Base-by-base conservation (phyloP, 2,329 filamentous ascomycete genomes). In the Aspergillus nomiae region DNA sequence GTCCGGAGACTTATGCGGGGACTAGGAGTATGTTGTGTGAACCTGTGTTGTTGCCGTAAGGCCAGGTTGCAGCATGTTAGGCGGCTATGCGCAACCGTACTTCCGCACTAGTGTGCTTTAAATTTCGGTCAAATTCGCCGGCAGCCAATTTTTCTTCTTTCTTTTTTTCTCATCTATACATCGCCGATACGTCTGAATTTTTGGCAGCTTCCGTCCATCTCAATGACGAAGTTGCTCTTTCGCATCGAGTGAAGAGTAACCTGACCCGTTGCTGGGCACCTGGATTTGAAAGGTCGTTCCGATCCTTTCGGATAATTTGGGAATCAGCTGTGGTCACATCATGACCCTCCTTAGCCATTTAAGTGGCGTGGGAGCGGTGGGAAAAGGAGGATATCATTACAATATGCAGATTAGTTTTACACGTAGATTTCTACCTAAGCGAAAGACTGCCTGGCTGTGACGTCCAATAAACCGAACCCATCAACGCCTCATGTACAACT, bases 281-380 rank as follows among this genome's bases (percentile, higher is more conserved):
- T 84, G 85, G 80, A 80, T 84, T 88, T 85, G 86, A 88, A 84
- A 81, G 81, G 83, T 86, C 85, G 80, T 88, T 86, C 78, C 78
- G 85, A 85, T 82, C 79, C 82, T 84, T 78, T 69, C 78, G 84
- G 87, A 89, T 80, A 84, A 83, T 79, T 82, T 85, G 84, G 88
- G 88, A 90, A 90, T 90, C 88, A 90, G 88, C 86, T 84, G 87
- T 83, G 88, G 87, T 88, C 83, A 90, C 86, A 78, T 55, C 24
- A 55, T 38, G n/a, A 16, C 34, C 26, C 62, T 58, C 54, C 55
- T 30, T 53, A 26, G 12, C 30, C 51, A 55, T 36, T 38, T 16
- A 16, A 21, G 41, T 24, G 32, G 21, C 19, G 38, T 14, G 34
- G 26, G 19, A 26, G 51, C 6, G 6, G 19, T 24, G 14, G 21